Conservation (phyloP, 2,329 filamentous ascomycete genomes). For the Talaromyces sp. region DNA sequence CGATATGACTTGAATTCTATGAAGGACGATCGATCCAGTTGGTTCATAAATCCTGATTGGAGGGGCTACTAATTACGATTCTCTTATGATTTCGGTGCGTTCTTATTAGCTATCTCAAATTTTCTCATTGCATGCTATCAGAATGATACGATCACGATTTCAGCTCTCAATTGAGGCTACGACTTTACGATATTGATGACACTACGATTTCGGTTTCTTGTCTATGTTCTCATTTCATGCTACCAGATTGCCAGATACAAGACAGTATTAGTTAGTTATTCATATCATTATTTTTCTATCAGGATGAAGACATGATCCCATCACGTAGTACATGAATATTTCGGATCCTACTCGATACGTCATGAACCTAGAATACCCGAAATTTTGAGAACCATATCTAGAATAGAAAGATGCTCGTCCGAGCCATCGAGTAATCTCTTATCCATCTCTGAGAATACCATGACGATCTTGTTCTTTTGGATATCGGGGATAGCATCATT, state of each 20-base stretch:
- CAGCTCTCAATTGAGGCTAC: background rate
- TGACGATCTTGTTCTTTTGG: constrained; percentile 86
- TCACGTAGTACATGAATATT: background rate
- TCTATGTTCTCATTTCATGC: background rate
- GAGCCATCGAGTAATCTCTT: constrained; percentile 92
- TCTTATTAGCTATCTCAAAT: background rate
- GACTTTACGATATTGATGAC: background rate
- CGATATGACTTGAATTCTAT: background rate
- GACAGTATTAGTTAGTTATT: background rate
- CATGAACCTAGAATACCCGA: constrained; percentile 60
- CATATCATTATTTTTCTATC: background rate
- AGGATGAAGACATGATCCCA: background rate
- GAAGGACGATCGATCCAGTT: background rate
- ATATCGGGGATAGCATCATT: constrained; percentile 79
- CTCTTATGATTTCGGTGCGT: background rate
- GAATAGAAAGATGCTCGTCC: constrained; percentile 87
- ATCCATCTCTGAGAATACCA: constrained; percentile 88
- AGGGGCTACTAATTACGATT: background rate
- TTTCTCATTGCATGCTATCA: no score
- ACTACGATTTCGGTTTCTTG: background rate
- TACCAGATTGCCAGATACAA: background rate
- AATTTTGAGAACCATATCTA: constrained; percentile 80
- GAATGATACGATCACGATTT: background rate
- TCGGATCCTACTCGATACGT: background rate
- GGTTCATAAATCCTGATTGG: background rate